Percentiles rank a stretch among this genome's conserved stretches.
phyloP scores from a whole-genome alignment of 768 basidiomycete genomes.

The Chalciporus sphaerocephalus region DNA sequence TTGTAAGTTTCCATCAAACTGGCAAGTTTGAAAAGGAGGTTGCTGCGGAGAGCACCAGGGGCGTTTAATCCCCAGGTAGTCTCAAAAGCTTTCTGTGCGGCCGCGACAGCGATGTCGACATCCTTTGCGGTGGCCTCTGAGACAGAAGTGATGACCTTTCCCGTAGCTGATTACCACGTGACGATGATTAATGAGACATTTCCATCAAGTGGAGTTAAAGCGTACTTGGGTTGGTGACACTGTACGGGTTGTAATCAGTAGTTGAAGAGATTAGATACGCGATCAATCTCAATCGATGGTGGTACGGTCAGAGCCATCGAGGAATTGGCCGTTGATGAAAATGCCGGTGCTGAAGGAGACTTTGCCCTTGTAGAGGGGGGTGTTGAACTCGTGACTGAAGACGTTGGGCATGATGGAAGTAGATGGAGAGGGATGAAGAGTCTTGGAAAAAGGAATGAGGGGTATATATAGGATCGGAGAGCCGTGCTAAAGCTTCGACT shows the following conservation, averaged over 20 bases:
- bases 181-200: neutral
- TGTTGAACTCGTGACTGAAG: constrained; percentile 50
- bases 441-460: neutral
- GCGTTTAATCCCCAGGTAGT: constrained; percentile 65
- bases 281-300: constrained; percentile 62
- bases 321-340: constrained; percentile 68
- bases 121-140: constrained; percentile 59
- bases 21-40: constrained; percentile 59
- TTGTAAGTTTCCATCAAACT: constrained; percentile 56
- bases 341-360: constrained; percentile 58
- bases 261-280: neutral
- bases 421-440: neutral
- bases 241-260: constrained; percentile 19
- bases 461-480: constrained; percentile 21
- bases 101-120: constrained; percentile 71
- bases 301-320: constrained; percentile 49
- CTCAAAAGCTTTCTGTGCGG: constrained; percentile 57
- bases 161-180: constrained; percentile 45
- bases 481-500: too few relatives aligned
- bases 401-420: constrained; percentile 36
- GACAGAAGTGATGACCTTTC: constrained; percentile 55
- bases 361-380: constrained; percentile 53
- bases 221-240: constrained; percentile 56
- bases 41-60: constrained; percentile 48
- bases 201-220: neutral